Conservation (phyloP, 331 rosid species). For the Phaseolus coccineus region DNA sequence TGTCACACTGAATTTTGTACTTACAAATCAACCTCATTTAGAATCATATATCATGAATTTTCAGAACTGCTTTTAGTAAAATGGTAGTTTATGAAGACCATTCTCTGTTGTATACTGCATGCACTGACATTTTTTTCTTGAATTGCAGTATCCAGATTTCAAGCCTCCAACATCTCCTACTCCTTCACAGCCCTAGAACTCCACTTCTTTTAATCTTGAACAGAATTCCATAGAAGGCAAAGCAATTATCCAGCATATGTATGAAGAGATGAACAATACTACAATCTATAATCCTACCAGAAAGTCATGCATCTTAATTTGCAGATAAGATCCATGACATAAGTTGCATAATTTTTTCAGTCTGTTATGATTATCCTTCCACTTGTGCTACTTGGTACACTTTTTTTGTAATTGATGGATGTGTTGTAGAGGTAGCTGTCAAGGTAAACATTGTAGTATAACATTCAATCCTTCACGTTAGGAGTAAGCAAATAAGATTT, state of each 20-base stretch:
- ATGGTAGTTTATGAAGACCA: conserved; percentile 7
- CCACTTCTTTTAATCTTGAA: conserved; percentile 37
- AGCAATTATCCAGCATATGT: conserved; percentile 36
- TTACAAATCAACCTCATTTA: not conserved
- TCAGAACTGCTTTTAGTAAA: not conserved
- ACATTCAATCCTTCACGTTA: conserved; percentile 30
- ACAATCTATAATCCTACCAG: conserved; percentile 35
- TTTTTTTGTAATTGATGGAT: conserved; percentile 41
- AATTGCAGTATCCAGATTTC: conserved; percentile 94
- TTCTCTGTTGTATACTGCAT: conserved; percentile 26
- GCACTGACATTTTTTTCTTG: conserved; percentile 23
- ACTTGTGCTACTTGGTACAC: conserved; percentile 39
- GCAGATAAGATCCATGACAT: conserved; percentile 37
- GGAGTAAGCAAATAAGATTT: conserved; percentile 40
- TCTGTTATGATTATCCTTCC: conserved; percentile 38
- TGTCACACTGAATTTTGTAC: not conserved
- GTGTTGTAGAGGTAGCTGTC: conserved; percentile 45
- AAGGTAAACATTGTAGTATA: conserved; percentile 34
- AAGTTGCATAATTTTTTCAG: conserved; percentile 40
- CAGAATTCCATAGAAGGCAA: conserved; percentile 41
- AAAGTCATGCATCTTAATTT: conserved; percentile 43
- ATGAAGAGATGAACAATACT: conserved; percentile 43
- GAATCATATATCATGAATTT: not conserved
- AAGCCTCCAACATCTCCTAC: conserved; percentile 97
- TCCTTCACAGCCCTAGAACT: conserved; percentile 86